Percentiles rank a stretch among this genome's conserved stretches.
Evolutionary conservation across 2,329 filamentous ascomycete genomes (phyloP).

Genomic region (Coleophoma cylindrospora): DNA sequence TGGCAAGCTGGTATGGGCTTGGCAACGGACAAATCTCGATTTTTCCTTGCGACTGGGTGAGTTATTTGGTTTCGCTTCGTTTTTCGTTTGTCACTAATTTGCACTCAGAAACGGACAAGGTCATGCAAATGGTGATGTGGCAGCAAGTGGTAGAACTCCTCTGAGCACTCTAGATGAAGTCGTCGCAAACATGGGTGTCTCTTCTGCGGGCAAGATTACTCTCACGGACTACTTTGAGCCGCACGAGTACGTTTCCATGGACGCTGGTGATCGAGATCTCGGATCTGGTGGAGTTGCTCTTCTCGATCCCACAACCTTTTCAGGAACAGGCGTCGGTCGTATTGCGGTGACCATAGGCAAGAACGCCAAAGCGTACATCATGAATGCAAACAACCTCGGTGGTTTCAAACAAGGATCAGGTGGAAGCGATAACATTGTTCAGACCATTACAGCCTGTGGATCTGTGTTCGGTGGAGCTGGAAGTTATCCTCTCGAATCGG

Average conservation of each 20-base stretch:
- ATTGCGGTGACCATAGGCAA: constrained; percentile 47
- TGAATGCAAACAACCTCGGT: constrained; percentile 28
- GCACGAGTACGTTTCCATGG: constrained; percentile 43
- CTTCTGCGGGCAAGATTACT: constrained; percentile 35
- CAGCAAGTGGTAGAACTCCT: constrained; percentile 27
- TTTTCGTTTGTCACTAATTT: constrained; percentile 5
- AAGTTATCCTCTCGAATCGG: constrained; percentile 32
- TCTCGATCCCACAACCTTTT: constrained; percentile 38
- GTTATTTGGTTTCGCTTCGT: constrained; percentile 1
- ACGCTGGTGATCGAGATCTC: constrained; percentile 45
- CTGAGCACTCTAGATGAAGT: constrained; percentile 37
- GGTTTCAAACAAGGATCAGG: constrained; percentile 26
- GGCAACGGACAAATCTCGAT: constrained; percentile 24
- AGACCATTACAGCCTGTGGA: constrained; percentile 33
- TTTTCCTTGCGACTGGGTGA: constrained; percentile 26
- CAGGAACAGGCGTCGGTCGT: constrained; percentile 36
- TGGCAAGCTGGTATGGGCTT: constrained; percentile 32
- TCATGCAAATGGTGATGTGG: constrained; percentile 28
- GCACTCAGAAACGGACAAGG: constrained; percentile 25
- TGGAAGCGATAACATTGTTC: constrained; percentile 35
- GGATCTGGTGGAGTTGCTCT: constrained; percentile 37
- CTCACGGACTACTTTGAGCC: constrained; percentile 51
- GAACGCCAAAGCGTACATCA: constrained; percentile 42
- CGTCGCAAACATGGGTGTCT: constrained; percentile 37
- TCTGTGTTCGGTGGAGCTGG: constrained; percentile 14